Percentiles rank a stretch among this genome's conserved stretches.
Evolutionary conservation across 129 eudicot species (phyloP).

Genomic region (Oenanthe sinensis): DNA sequence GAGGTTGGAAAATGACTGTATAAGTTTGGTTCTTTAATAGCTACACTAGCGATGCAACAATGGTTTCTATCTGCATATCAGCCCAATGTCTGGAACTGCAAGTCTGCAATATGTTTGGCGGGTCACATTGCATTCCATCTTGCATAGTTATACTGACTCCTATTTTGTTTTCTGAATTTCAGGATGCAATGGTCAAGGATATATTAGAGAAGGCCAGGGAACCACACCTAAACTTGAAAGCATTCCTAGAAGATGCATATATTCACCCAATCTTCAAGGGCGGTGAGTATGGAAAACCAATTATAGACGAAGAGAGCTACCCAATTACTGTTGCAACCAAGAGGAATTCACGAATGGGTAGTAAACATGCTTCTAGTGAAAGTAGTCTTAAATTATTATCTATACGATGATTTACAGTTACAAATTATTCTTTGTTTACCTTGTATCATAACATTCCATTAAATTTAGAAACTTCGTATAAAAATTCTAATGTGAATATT

Average conservation of each 20-base stretch:
- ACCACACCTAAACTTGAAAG: conserved; percentile 64
- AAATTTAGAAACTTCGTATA: not conserved
- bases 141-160: not conserved
- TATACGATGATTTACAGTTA: not conserved
- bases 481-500: not conserved
- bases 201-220: conserved; percentile 80
- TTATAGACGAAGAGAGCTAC: conserved; percentile 51
- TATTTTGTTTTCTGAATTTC: conserved; percentile 9
- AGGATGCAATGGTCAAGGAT: conserved; percentile 96
- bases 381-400: conserved; percentile 7
- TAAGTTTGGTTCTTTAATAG: no score
- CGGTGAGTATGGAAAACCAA: conserved; percentile 26
- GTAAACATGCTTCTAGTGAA: conserved; percentile 24
- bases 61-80: no score
- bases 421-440: conserved; percentile 1
- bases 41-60: no score
- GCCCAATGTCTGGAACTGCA: not conserved
- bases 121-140: not conserved
- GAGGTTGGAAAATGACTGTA: no score
- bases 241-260: conserved; percentile 73
- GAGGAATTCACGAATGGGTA: conserved; percentile 43
- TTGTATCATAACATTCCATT: not conserved
- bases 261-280: conserved; percentile 80
- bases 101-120: not conserved
- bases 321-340: conserved; percentile 55